Evolutionary conservation across 768 basidiomycete genomes (phyloP), one percentile per base, ranked within the genome.

Genomic region (Boletus barrowsii): DNA sequence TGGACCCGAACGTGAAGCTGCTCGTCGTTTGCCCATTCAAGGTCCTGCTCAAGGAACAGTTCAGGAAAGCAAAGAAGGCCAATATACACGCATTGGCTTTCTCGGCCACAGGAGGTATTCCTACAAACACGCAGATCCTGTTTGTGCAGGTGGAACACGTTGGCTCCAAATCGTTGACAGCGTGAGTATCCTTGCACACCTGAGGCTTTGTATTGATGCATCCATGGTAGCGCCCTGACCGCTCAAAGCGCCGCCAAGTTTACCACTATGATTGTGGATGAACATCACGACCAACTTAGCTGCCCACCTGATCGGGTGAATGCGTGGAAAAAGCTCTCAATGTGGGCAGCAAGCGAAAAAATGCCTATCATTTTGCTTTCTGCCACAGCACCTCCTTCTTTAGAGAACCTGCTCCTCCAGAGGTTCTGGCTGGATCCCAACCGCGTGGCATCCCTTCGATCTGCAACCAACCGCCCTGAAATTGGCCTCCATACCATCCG

Each of bases 131-230:
- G 0, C 57, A 59, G 32, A 17, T 59, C 15, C 5, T 59, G 5
- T 56, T 59, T 18, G 26, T 56, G 5, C 54, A 59, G 22, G 57
- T 59, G 1, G 57, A 59, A 9, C 47, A 59, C 4, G 29, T 55
- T 7, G 18, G 22, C 20, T 20, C 10, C 9, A 29, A 33, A 3
- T 3, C 17, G 2, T 47, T 53, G 9, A 14, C 11, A 0, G 8
- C 20, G 47, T 52, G 14, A 36, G 49, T 42, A 17, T 20, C 47
- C 18, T 18, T n/a, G 24, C 13, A 9, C 13, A 10, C 37, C 14
- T 9, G 0, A 40, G 24, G 37, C 26, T 39, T 29, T 11, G 14
- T 35, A 15, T 10, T 42, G 7, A 47, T 18, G 1, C 5, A 4
- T 20, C 11, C 17, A 0, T 2, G 1, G 30, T 15, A 43, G 42